Base-by-base conservation (phyloP, 306 rosid genomes). In the Sicyos edulis region DNA sequence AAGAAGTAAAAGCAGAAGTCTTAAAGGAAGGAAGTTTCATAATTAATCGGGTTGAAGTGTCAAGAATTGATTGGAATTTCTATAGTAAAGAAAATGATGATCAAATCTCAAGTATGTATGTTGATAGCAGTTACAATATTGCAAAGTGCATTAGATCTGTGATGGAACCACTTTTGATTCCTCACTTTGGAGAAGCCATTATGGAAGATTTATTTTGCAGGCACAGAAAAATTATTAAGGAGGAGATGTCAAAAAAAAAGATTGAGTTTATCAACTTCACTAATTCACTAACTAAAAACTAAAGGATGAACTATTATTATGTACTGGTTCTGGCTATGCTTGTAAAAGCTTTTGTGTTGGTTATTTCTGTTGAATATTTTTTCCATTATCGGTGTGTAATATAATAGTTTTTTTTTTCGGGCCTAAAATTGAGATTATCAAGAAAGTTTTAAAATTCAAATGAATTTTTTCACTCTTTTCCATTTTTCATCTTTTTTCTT, bases 1-100 rank as follows among this genome's bases (percentile, higher is more conserved):
- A 51, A n/a, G 87, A 85, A 81, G 81, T 85, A 3, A n/a, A 32
- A 72, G 63, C 61, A 19, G 75, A 83, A 51, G 68, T 85, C 15
- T 11, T 69, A 11, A 75, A 22, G n/a, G 85, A 83, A 81, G 81
- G 84, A 3, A 79, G 84, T 6, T 83, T 86, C 70, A 74, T n/a
- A 1, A 1, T 80, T n/a, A 71, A 81, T 7, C 70, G 40, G 40
- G 5, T 34, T 34, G 5, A 34, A 47, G 49, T 34, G 2, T 53
- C 78, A 3, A 72, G 60, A 51, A 54, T 75, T 0, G 79, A 59
- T 44, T 82, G 85, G 86, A 81, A 82, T 8, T 72, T 62, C 13
- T 49, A 66, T 8, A 15, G 40, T 4, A 29, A 16, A 12, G 24
- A 57, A 56, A 11, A 42, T 13, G 49, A 22, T 26, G 32, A 26